These are phyloP conservation scores for Xylaria acuta DNA, from an alignment of 495 filamentous ascomycete species.

Conservation along the genomic window DNA sequence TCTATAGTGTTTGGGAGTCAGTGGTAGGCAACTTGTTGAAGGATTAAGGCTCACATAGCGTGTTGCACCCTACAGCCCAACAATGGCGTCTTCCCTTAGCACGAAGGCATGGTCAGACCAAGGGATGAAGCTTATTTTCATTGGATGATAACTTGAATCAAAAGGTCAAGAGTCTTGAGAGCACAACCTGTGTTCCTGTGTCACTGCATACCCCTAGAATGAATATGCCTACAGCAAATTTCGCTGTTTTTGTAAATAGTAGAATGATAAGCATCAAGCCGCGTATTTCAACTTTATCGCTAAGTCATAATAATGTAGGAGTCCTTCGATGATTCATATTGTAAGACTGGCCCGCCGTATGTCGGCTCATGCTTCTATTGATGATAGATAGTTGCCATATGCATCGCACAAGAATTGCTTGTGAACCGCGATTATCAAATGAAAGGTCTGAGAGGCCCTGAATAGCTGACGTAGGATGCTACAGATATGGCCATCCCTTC, in stretches of 20 bases:
- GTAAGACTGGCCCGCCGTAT: neutral
- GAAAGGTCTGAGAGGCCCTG: neutral
- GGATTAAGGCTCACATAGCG: neutral
- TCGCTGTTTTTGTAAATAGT: no score
- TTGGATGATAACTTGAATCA: neutral
- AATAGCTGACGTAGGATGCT: neutral
- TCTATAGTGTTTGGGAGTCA: neutral
- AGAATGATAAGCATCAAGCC: neutral
- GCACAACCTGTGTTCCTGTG: neutral
- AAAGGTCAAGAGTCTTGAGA: neutral
- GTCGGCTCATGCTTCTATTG: neutral
- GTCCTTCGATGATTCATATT: neutral
- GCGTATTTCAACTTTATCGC: no score
- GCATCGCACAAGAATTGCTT: neutral
- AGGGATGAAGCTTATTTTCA: neutral
- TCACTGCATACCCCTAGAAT: neutral
- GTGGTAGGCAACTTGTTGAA: neutral
- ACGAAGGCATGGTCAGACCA: neutral
- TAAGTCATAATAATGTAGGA: neutral
- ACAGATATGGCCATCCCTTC: neutral
- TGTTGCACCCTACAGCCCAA: neutral
- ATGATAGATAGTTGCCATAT: neutral
- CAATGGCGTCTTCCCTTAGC: neutral
- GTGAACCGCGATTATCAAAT: neutral
- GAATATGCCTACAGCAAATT: neutral